Evolutionary conservation across 2,329 filamentous ascomycete genomes (phyloP), one percentile per base, ranked within the genome.

Genomic region (Botryotinia globosa): DNA sequence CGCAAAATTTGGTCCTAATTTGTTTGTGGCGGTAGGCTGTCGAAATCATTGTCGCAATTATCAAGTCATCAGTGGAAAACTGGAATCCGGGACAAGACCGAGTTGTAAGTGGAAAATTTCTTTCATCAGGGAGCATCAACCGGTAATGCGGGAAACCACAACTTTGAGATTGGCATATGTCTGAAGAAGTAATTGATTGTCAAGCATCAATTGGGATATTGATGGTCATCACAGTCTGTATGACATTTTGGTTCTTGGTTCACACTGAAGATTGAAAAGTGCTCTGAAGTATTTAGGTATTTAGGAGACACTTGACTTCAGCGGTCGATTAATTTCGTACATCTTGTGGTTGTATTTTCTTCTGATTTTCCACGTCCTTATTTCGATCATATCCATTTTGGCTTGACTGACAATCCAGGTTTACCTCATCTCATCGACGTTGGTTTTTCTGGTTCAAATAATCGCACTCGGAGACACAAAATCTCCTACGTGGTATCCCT

Each of bases 371-470:
- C 20, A 42, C 45, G 32, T 44, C 20, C 22, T 34, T 37, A 8
- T 18, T 3, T 56, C 1, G 1, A 29, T 54, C 12, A 42, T 6
- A 25, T 4, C 39, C 42, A 6, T 16, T 45, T 42, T 63, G 1
- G 18, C 20, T 45, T 59, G 73, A 62, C 73, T 78, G 48, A 76
- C 48, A 8, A 42, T 18, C 51, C 4, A 85, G 84, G 78, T 92
- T 71, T 87, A 89, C 71, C 82, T 87, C 54, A 81, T 92, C 39
- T 87, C 89, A 1, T 91, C 88, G 71, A 83, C 89, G 63, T 81
- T 92, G 42, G 84, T 89, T n/a, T 93, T 90, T 80, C 86, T 88
- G 5, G 85, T 90, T 22, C 84, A 91, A 76, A 82, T 89, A 73
- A 84, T 87, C 58, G 85, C 84, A 32, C 83, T 92, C 22, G 81